Evolutionary conservation across 305 asterid genomes (phyloP), one percentile per base, ranked within the genome.

Genomic region (Fraxinus sp.): DNA sequence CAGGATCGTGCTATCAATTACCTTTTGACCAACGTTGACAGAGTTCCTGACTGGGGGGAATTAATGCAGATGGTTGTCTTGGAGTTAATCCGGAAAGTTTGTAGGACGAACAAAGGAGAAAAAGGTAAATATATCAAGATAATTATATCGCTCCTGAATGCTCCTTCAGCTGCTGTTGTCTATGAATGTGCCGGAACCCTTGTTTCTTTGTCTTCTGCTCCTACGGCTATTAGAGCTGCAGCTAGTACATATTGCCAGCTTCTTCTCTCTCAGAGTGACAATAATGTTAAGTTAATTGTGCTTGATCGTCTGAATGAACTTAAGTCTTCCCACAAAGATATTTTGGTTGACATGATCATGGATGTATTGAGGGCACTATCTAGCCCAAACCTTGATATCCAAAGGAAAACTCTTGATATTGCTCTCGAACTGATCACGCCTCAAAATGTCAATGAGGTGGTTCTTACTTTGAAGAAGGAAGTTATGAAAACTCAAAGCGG

Each of bases 171-270:
- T 81, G 98, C 97, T 73, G 99, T 95, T 64, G 89, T 93, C 52
- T 96, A 90, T 81, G 99, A 96, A 88, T 94, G 99, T 90, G 98
- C 98, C 36, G 98, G 98, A 81, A 96, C 98, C 83, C 97, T 96
- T 39, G 97, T 96, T 81, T 92, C 98, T 20, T 84, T 96, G 89
- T 96, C 98, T 39, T 93, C 97, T 83, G 99, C 99, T 74, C 99
- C 99, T 57, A 93, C 98, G 3, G 98, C 98, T 80, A 92, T 96
- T 82, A 91, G 92, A 85, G 97, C 98, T 82, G 98, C 99, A 30
- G 98, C 99, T 70, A 93, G 88, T 89, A 94, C 99, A 57, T 96
- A 96, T 76, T 90, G 98, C 88, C 98, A 93, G 90, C 98, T 96
- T 84, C 98, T 96, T 84, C 91, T 83, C n/a, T 94, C 99, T 80